These are phyloP conservation scores for Diphasiastrum complanatum DNA, from an alignment of 83 land plant species.

Conservation along the genomic window DNA sequence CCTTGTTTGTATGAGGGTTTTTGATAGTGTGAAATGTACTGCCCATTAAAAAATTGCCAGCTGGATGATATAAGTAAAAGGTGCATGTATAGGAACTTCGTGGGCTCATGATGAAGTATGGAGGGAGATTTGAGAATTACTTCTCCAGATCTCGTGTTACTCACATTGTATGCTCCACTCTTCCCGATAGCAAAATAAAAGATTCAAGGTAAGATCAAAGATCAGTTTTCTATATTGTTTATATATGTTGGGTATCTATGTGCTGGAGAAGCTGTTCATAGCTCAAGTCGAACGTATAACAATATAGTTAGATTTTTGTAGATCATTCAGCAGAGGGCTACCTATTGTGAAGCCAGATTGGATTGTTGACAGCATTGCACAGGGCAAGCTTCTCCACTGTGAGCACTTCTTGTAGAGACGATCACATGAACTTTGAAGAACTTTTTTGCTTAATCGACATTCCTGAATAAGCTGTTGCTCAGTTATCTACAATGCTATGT, in stretches of 20 bases:
- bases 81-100: slow-evolving; percentile 63
- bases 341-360: slow-evolving; percentile 88
- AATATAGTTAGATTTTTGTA: slow-evolving; percentile 21
- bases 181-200: slow-evolving; percentile 86
- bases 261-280: not conserved
- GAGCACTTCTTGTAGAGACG: slow-evolving; percentile 11
- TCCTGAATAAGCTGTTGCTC: not conserved
- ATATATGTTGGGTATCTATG: not conserved
- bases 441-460: too few species aligned
- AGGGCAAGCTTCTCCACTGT: slow-evolving; percentile 70
- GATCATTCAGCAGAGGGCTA: slow-evolving; percentile 87
- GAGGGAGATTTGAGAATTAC: slow-evolving; percentile 84
- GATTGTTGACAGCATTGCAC: slow-evolving; percentile 74
- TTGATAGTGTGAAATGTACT: not conserved
- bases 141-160: slow-evolving; percentile 75
- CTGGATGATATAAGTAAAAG: not conserved
- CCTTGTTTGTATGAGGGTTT: too few species aligned
- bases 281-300: not conserved
- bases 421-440: not conserved
- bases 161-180: slow-evolving; percentile 88
- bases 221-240: not conserved
- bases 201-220: slow-evolving; percentile 52
- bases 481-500: too few species aligned
- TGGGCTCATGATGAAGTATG: slow-evolving; percentile 67
- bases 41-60: not conserved